Base-by-base conservation (phyloP, 2,329 filamentous ascomycete genomes). In the Paramyrothecium roridum region DNA sequence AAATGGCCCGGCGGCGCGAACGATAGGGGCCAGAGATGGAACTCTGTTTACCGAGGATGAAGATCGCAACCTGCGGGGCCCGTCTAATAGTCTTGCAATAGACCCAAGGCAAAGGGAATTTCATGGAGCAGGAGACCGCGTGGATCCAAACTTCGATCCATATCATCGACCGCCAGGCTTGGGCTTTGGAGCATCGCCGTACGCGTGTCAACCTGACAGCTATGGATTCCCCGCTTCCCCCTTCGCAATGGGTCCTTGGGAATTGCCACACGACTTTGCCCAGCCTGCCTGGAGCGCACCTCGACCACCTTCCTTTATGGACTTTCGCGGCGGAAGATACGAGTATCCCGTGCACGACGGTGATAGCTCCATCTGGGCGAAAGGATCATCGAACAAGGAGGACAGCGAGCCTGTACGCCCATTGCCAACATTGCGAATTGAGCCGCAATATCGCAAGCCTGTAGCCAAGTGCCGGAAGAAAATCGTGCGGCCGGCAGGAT, bases 341-440 rank as follows among this genome's bases (percentile, higher is more conserved):
- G 55, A 70, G n/a, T 64, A 67, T 58, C 65, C 71, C 21, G 59
- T 63, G 20, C 60, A 71, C 57, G 63, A 60, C 26, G 63, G 65
- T 2, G 43, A 65, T 23, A 64, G 53, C n/a, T 73, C 72, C 3
- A 71, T 73, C 34, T 73, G 72, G 70, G 66, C 68, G 13, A 61
- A 65, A 1, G 57, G 57, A 2, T 64, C 60, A 21, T n/a, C n/a
- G n/a, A 57, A 48, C 21, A 61, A 64, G 30, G 52, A 62, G 19
- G 60, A 64, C 13, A 47, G 55, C 16, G 47, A 52, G 23, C 20
- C n/a, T 57, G 52, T 55, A 6, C 13, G 13, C 6, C 37, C 37
- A 43, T 13, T 43, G n/a, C 37, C 37, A 6, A 43, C n/a, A 19
- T 19, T 43, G 37, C 13, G 13, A 6, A 43, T 43, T 3, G n/a